Evolutionary conservation across 768 basidiomycete genomes (phyloP).

Genomic region (Phanerochaete sordida): DNA sequence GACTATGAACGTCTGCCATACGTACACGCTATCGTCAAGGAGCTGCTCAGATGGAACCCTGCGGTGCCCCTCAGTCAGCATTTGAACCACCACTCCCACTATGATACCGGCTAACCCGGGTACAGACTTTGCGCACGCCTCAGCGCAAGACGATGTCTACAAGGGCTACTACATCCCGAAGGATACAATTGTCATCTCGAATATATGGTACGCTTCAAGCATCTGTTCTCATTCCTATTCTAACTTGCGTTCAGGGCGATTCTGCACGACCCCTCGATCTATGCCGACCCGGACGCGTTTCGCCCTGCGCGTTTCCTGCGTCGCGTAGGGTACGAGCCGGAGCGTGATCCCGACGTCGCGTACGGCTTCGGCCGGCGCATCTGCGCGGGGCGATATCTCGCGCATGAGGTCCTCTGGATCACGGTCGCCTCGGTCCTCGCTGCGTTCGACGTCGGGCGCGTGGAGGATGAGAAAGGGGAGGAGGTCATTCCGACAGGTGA

Average conservation of each 20-base stretch:
- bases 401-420: slow-evolving; percentile 22
- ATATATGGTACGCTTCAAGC: slow-evolving; percentile 22
- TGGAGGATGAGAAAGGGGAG: slow-evolving; percentile 10
- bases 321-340: slow-evolving; percentile 2
- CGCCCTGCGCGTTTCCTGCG: slow-evolving; percentile 13
- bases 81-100: slow-evolving; percentile 16
- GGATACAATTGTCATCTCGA: slow-evolving; percentile 23
- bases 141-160: slow-evolving; percentile 26
- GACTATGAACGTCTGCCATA: slow-evolving; percentile 24
- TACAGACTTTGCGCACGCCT: slow-evolving; percentile 21
- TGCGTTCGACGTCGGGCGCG: slow-evolving; percentile 15
- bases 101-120: slow-evolving; percentile 17
- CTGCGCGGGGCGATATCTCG: slow-evolving; percentile 23
- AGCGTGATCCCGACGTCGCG: slow-evolving; percentile 6
- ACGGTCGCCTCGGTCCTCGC: slow-evolving; percentile 19
- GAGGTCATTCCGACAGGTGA: slow-evolving; percentile 6
- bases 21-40: slow-evolving; percentile 19
- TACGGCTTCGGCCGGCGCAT: slow-evolving; percentile 17
- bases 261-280: slow-evolving; percentile 33
- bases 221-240: background rate
- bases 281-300: slow-evolving; percentile 28
- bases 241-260: slow-evolving; percentile 30
- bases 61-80: background rate
- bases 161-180: slow-evolving; percentile 29
- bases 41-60: slow-evolving; percentile 11